Percentiles rank a stretch among this genome's conserved stretches.
Conservation (phyloP, 805 yeast species). For the Spathaspora gorwiae region DNA sequence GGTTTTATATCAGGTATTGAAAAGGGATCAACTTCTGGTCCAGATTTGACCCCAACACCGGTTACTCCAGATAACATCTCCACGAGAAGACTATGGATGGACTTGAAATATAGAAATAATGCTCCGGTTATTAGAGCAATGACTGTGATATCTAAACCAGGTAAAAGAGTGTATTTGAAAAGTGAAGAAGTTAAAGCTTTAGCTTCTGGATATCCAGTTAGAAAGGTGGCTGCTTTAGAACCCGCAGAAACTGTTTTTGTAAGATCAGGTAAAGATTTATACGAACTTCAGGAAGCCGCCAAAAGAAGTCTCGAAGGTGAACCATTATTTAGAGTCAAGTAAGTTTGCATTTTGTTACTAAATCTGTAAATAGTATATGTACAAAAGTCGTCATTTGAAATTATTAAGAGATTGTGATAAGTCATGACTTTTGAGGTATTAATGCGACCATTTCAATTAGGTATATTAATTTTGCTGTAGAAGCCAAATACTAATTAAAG, state of each 20-base stretch:
- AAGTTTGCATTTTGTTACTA: constrained; percentile 1
- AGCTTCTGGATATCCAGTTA: constrained; percentile 70
- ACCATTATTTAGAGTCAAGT: constrained; percentile 73
- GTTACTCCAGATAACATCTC: constrained; percentile 84
- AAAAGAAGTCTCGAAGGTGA: constrained; percentile 67
- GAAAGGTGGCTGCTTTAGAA: constrained; percentile 73
- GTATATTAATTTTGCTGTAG: no score
- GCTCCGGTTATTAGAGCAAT: constrained; percentile 71
- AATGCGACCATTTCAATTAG: no score
- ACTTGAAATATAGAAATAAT: constrained; percentile 80
- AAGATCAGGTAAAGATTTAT: constrained; percentile 44
- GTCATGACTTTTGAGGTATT: no score
- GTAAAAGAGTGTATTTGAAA: constrained; percentile 62
- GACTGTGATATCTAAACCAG: constrained; percentile 78
- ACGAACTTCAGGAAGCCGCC: constrained; percentile 85
- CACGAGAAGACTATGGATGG: constrained; percentile 86
- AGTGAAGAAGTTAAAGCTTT: constrained; percentile 64
- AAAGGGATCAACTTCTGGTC: constrained; percentile 80
- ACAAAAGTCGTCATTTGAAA: constrained; percentile 6
- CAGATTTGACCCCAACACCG: constrained; percentile 70
- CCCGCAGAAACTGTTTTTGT: constrained; percentile 88
- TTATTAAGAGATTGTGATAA: background rate
- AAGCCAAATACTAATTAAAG: constrained; percentile 11
- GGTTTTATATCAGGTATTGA: constrained; percentile 84
- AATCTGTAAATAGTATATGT: background rate